phyloP scores from a whole-genome alignment of 192 early-diverging fungal species.

The Linnemannia elongata region DNA sequence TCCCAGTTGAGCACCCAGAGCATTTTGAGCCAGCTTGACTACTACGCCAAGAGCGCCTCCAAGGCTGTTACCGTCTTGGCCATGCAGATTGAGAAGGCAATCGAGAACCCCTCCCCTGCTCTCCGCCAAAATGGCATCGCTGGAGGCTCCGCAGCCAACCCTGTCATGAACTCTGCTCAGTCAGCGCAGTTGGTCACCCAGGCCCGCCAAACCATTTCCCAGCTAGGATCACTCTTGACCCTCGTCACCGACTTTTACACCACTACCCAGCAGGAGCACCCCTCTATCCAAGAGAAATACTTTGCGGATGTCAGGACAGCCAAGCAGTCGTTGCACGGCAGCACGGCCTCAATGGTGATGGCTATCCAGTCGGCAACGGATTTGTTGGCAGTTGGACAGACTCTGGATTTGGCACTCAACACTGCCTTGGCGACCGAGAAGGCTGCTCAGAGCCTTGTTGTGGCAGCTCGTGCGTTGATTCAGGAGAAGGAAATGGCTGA shows the following conservation, averaged over 20 bases:
- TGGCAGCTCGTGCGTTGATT: slow-evolving; percentile 66
- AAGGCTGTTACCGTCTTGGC: slow-evolving; percentile 53
- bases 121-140: slow-evolving; percentile 12
- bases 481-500: slow-evolving; percentile 66
- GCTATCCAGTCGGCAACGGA: slow-evolving; percentile 69
- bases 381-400: slow-evolving; percentile 69
- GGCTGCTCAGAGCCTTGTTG: slow-evolving; percentile 68
- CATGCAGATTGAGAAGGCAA: slow-evolving; percentile 49
- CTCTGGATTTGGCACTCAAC: slow-evolving; percentile 63
- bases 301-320: slow-evolving; percentile 72
- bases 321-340: slow-evolving; percentile 75
- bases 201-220: slow-evolving; percentile 57
- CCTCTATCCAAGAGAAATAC: slow-evolving; percentile 34
- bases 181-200: slow-evolving; percentile 59
- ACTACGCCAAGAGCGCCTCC: slow-evolving; percentile 52
- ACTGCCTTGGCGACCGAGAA: slow-evolving; percentile 68
- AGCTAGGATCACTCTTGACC: slow-evolving; percentile 57
- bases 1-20: slow-evolving; percentile 47
- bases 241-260: slow-evolving; percentile 56
- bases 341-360: slow-evolving; percentile 73
- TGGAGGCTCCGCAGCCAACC: slow-evolving; percentile 23
- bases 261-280: slow-evolving; percentile 11
- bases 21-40: slow-evolving; percentile 52
- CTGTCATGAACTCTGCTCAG: slow-evolving; percentile 55
- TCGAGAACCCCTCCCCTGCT: slow-evolving; percentile 35